Evolutionary conservation across 2,329 filamentous ascomycete species (phyloP), one percentile per base, ranked within the genome.

Genomic region (Hymenoscyphus infarciens): DNA sequence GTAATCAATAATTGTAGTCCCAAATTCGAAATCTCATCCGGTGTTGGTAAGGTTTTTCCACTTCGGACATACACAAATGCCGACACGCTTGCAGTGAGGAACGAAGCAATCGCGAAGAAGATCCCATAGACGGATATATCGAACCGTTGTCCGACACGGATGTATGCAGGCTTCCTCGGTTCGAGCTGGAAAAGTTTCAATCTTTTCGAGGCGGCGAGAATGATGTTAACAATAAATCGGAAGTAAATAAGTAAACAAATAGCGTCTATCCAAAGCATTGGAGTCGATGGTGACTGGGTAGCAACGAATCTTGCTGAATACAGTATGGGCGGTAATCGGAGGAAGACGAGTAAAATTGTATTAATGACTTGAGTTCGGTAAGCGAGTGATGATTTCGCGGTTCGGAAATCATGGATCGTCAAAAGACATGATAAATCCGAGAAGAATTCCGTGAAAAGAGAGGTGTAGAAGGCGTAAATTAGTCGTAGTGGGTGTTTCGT

Each of bases 401-500:
- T 22, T 56, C 56, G 56, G n/a, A 61, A 29, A 22, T 39, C 60
- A 53, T 64, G 62, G 25, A 59, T 56, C 13, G 45, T 33, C 6
- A 61, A 25, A 7, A 64, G 27, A 52, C 42, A 59, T 13, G 31
- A 38, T 35, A 53, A 49, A 42, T 64, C 59, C 11, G 59, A 61
- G 19, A 62, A 59, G 11, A 64, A 27, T 35, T 64, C 62, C 2
- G 62, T 64, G 10, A 52, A 31, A 15, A 61, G 60, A 6, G 62
- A 61, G 8, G 60, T 13, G 49, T 58, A 64, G n/a, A 64, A 59
- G 7, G 56, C 49, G 39, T 61, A 62, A 6, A 62, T 52, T 5
- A 39, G 16, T 10, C 52, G 33, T 4, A 64, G 29, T 7, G 62
- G 62, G 0, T 59, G 25, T 3, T 33, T 22, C 4, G 45, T 52